Percentiles rank a stretch among this genome's conserved stretches.
Evolutionary conservation across 495 filamentous ascomycete species (phyloP).

Genomic region (Penicillium coffeae): DNA sequence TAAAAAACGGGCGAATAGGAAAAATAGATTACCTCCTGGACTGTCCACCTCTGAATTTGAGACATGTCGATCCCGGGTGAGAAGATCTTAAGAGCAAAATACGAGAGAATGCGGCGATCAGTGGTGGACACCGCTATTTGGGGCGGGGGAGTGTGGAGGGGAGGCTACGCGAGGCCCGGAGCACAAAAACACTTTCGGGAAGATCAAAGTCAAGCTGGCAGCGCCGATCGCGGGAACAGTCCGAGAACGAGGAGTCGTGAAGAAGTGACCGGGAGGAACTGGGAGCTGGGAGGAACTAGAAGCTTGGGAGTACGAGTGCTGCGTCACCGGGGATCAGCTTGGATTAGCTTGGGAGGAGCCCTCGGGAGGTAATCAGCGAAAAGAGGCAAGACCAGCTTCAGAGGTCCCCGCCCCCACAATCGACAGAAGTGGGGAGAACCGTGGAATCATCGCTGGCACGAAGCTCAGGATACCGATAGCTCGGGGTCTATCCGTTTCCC

Average conservation of each 20-base stretch:
- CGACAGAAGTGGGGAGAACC: background rate
- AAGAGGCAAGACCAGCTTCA: slow-evolving; percentile 6
- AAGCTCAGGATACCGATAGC: no score
- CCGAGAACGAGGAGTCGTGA: no score
- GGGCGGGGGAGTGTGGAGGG: background rate
- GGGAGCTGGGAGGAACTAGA: no score
- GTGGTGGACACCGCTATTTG: slow-evolving; percentile 10
- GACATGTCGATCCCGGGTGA: slow-evolving; percentile 28
- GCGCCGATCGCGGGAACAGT: slow-evolving; percentile 11
- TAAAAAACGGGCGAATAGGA: slow-evolving; percentile 1
- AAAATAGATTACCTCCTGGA: slow-evolving; percentile 35
- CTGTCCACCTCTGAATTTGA: slow-evolving; percentile 39
- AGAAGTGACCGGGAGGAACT: no score
- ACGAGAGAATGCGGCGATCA: background rate
- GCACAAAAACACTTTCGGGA: background rate
- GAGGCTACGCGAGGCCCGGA: no score
- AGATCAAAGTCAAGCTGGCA: slow-evolving; percentile 9
- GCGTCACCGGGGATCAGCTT: no score
- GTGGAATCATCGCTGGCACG: background rate
- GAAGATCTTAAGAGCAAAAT: background rate
- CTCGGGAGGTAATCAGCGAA: no score
- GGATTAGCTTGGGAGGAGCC: no score
- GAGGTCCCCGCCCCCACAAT: slow-evolving; percentile 19
- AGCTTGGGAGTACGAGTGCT: no score
- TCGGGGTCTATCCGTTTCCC: no score